A percentile compares a stretch with the other conserved stretches of the same genome.
phyloP scores from a whole-genome alignment of 1,284 basidiomycete genomes.

The Neotropicomus parvogracilis region DNA sequence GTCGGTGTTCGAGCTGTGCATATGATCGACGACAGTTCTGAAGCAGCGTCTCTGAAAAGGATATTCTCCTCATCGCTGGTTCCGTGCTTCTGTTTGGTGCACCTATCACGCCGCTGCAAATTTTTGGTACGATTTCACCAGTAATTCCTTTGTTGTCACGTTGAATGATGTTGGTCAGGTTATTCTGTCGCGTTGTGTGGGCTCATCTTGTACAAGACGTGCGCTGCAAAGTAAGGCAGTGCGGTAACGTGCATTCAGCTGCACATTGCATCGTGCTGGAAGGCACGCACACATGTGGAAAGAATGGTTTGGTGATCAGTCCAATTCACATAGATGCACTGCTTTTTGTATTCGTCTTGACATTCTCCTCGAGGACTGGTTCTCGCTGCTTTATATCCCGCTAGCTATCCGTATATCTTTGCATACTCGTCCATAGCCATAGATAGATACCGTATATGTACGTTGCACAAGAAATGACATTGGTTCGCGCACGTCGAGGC shows the following conservation, averaged over 20 bases:
- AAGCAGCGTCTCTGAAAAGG: conserved; percentile 42
- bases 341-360: not conserved
- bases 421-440: conserved; percentile 1
- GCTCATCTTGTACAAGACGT: conserved; percentile 77
- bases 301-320: conserved; percentile 6
- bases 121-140: conserved; percentile 62
- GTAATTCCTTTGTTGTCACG: not conserved
- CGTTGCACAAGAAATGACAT: not conserved
- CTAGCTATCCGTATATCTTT: conserved; percentile 1
- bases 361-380: not conserved
- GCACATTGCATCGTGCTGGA: no score
- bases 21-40: not conserved
- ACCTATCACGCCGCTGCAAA: conserved; percentile 77
- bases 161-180: conserved; percentile 39
- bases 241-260: not conserved
- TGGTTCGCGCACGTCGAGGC: no score
- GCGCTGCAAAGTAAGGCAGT: conserved; percentile 54
- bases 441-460: conserved; percentile 12
- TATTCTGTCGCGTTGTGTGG: conserved; percentile 82
- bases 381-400: not conserved
- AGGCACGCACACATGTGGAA: not conserved
- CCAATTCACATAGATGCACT: not conserved
- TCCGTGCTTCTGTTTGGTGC: conserved; percentile 84
- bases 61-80: conserved; percentile 90
- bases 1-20: conserved; percentile 37